A percentile compares a stretch with the other conserved stretches of the same genome.
These are phyloP conservation scores for Orbilia javanica DNA, from an alignment of 2,329 filamentous ascomycete genomes.

Conservation along the genomic window DNA sequence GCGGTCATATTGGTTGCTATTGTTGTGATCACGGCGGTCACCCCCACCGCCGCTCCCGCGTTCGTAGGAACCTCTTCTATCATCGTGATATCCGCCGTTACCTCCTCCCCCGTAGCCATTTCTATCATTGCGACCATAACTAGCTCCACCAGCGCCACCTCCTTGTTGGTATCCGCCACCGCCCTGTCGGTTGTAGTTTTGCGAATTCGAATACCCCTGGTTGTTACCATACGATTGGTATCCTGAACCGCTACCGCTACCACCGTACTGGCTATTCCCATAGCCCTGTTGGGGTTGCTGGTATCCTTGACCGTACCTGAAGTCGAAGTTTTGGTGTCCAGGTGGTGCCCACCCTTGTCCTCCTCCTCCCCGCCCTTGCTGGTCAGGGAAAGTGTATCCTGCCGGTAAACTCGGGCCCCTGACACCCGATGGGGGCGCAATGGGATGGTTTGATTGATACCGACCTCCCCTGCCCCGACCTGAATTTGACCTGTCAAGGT, in stretches of 20 bases:
- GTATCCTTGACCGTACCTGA: slow-evolving; percentile 41
- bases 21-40: slow-evolving; percentile 40
- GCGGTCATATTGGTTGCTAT: slow-evolving; percentile 24
- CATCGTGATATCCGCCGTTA: slow-evolving; percentile 52
- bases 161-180: slow-evolving; percentile 37
- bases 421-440: slow-evolving; percentile 63
- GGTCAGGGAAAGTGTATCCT: slow-evolving; percentile 39
- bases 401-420: slow-evolving; percentile 53
- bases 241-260: neutral
- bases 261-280: slow-evolving; percentile 24
- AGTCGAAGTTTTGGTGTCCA: slow-evolving; percentile 35
- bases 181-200: slow-evolving; percentile 27
- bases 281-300: slow-evolving; percentile 43
- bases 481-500: slow-evolving; percentile 64
- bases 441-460: slow-evolving; percentile 68
- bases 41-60: slow-evolving; percentile 40
- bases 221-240: slow-evolving; percentile 54
- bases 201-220: slow-evolving; percentile 28
- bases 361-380: slow-evolving; percentile 1
- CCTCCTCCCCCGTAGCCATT: slow-evolving; percentile 61
- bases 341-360: slow-evolving; percentile 30
- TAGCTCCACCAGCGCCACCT: slow-evolving; percentile 58
- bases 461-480: slow-evolving; percentile 60
- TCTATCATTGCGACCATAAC: slow-evolving; percentile 59
- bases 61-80: slow-evolving; percentile 60